Evolutionary conservation across 139 green algal genomes (phyloP).

Genomic region (Prasinococcaceae sp.): DNA sequence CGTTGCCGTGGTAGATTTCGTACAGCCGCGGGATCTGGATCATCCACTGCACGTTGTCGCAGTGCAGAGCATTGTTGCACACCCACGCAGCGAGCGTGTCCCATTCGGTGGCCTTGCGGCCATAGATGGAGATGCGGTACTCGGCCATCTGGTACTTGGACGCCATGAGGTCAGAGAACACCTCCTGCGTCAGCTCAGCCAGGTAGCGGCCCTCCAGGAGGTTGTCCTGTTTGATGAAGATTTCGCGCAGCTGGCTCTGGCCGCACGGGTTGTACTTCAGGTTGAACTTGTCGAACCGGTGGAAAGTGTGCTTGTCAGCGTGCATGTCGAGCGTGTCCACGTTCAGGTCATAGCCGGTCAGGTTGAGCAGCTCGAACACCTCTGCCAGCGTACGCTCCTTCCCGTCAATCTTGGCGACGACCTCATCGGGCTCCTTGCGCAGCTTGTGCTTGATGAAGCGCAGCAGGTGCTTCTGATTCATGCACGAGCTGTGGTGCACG

Average conservation of each 20-base stretch:
- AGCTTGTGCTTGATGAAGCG: conserved; percentile 98
- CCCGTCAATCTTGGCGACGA: conserved; percentile 54
- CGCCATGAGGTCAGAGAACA: conserved; percentile 59
- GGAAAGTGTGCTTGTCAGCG: conserved; percentile 97
- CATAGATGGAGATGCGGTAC: conserved; percentile 77
- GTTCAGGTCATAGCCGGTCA: conserved; percentile 85
- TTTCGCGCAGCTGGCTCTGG: conserved; percentile 84
- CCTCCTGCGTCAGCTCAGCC: conserved; percentile 91
- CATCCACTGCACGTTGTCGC: conserved; percentile 92
- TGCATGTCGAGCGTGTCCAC: conserved; percentile 98
- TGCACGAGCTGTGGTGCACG: conserved; percentile 94
- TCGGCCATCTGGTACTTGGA: conserved; percentile 53
- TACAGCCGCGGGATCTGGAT: conserved; percentile 95
- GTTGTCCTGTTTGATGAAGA: conserved; percentile 97
- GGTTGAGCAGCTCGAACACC: conserved; percentile 66
- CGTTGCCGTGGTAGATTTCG: conserved; percentile 85
- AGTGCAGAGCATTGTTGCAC: conserved; percentile 78
- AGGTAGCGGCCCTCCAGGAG: conserved; percentile 40
- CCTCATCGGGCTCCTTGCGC: conserved; percentile 89
- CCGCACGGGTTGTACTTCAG: conserved; percentile 99
- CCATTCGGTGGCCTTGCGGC: conserved; percentile 77
- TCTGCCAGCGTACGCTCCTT: conserved; percentile 87
- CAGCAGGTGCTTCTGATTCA: conserved; percentile 99
- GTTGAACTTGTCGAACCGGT: conserved; percentile 88
- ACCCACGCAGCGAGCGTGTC: conserved; percentile 95